Base-by-base conservation (phyloP, 1,284 basidiomycete species). In the Kwoniella shivajii region DNA sequence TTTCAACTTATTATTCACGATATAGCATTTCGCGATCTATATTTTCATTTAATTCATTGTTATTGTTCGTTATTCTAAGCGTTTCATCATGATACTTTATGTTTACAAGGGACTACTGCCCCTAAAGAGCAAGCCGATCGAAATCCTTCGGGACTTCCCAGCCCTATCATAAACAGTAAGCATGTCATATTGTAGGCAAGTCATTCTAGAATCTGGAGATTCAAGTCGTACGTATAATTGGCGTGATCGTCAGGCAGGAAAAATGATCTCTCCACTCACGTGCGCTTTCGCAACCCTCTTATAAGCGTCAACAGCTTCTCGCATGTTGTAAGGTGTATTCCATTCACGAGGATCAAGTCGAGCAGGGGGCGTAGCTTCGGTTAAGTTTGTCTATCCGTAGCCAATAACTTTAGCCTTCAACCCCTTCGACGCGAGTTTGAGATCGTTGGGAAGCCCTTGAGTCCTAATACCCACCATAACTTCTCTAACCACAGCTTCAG, bases 341-440 rank as follows among this genome's bases (percentile, higher is more conserved):
- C 62, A 65, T 7, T 24, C 11, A 2, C 29, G 13, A 9, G 54
- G 37, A 33, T 66, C 63, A n/a, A 67, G 45, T 42, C 54, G 18
- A 0, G 65, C 65, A 10, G 64, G 63, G 3, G 63, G 63, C 0
- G 60, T 60, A 13, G 64, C 64, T 52, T 64, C 64, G 9, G 66
- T 66, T 66, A 69, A 68, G 36, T 69, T 69, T 13, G 56, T 56
- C 59, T 61, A 10, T n/a, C n/a, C n/a, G n/a, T n/a, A n/a, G n/a
- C n/a, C n/a, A n/a, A n/a, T n/a, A n/a, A n/a, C n/a, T n/a, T n/a
- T n/a, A n/a, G n/a, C n/a, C n/a, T n/a, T n/a, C n/a, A n/a, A n/a
- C n/a, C n/a, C n/a, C n/a, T n/a, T n/a, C n/a, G n/a, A n/a, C n/a
- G n/a, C n/a, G n/a, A n/a, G n/a, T n/a, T n/a, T n/a, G n/a, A n/a